Evolutionary conservation across 1,284 basidiomycete species (phyloP), one percentile per base, ranked within the genome.

Genomic region (Mycocalia duriaeana): DNA sequence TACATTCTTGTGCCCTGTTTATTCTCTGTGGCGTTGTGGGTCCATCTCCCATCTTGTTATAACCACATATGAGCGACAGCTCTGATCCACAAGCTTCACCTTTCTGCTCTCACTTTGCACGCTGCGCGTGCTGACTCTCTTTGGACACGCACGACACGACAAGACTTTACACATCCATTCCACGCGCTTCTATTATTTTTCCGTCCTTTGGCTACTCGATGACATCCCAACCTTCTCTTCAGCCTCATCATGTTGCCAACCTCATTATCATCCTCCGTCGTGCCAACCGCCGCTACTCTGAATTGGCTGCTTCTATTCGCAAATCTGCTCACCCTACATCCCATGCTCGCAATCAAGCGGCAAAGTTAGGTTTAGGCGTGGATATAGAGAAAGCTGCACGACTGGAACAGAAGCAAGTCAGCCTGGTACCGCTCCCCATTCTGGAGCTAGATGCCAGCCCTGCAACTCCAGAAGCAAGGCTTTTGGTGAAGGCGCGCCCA

Each of bases 281-380:
- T 34, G 66, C 77, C 25, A 77, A 77, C 57, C 57, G 52, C 1
- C 68, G 62, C 46, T 71, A 72, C 55, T 46, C 55, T 38, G 53
- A 56, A 28, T 56, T 74, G 48, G 72, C 76, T 0, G 55, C 52
- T 41, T 52, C 62, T 40, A 55, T 66, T 35, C 72, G 75, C 46
- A 46, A 54, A 45, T 49, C 59, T 23, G 52, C 61, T 23, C 55
- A 45, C 6, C 69, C 61, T 11, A 73, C 71, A 0, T 51, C 64
- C 52, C 73, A 72, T 55, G 77, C 77, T 1, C 71, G 69, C 41
- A 67, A 57, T 3, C 71, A 64, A 23, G 79, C 80, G 7, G 51
- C 50, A 16, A 52, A 55, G 20, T 66, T 73, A 11, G 65, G 69
- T 8, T 71, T 81, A 6, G 52, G 50, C 24, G 60, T 82, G 37